phyloP scores from a whole-genome alignment of 2,329 filamentous ascomycete species.

The Reticulascus tulasneorum region DNA sequence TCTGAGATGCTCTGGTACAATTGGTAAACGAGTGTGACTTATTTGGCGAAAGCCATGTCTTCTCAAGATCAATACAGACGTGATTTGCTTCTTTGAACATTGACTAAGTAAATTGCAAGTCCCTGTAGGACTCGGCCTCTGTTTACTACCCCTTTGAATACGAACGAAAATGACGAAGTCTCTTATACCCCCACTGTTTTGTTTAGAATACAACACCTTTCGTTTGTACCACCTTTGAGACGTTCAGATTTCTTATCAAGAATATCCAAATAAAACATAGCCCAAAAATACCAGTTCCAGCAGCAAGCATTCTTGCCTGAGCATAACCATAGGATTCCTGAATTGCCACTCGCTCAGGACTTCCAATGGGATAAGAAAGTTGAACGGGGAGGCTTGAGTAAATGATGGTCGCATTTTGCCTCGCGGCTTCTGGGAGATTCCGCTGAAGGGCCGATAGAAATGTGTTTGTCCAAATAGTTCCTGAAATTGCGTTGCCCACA shows the following conservation, averaged over 20 bases:
- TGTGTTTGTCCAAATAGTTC: constrained; percentile 39
- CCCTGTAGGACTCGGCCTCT: no score
- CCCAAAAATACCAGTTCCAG: constrained; percentile 22
- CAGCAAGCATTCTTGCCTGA: constrained; percentile 39
- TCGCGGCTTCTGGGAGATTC: constrained; percentile 40
- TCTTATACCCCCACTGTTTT: no score
- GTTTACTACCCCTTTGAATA: no score
- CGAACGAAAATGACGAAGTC: no score
- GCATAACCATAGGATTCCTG: constrained; percentile 51
- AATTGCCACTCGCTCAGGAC: constrained; percentile 42
- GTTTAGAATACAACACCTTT: constrained; percentile 49
- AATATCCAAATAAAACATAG: constrained; percentile 31
- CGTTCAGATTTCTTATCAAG: constrained; percentile 43
- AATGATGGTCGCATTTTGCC: constrained; percentile 38
- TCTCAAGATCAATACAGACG: no score
- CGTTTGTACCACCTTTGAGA: constrained; percentile 42
- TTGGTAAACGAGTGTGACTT: no score
- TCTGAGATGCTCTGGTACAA: no score
- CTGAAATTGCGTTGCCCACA: constrained; percentile 39
- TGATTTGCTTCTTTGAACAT: no score
- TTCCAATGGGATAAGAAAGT: constrained; percentile 41
- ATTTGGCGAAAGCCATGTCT: no score
- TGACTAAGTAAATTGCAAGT: no score
- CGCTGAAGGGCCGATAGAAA: constrained; percentile 38
- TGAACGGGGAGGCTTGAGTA: constrained; percentile 50